These are phyloP conservation scores for Thelonectria blattea DNA, from an alignment of 2,329 filamentous ascomycete species.

Conservation along the genomic window DNA sequence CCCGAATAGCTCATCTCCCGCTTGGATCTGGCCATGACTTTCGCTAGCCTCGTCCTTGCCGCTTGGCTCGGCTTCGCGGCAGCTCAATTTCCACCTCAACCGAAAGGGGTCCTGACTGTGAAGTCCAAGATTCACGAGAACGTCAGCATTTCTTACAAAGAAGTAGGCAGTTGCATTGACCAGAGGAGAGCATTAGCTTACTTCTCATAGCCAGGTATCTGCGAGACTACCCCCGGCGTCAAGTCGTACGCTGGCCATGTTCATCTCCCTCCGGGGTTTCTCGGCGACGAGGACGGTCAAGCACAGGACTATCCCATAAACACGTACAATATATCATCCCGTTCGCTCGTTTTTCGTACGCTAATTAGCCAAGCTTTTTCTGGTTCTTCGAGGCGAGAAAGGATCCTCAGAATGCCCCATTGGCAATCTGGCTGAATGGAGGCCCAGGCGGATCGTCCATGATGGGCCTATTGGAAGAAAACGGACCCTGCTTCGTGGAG, in stretches of 20 bases:
- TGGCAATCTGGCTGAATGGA: conserved; percentile 65
- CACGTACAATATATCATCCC: conserved; percentile 8
- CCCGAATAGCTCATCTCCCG: too few species aligned
- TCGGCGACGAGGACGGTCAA: conserved; percentile 12
- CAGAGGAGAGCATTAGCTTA: neutral
- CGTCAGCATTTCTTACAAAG: conserved; percentile 31
- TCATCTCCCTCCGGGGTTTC: conserved; percentile 37
- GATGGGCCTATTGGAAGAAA: conserved; percentile 35
- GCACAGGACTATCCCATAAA: conserved; percentile 26
- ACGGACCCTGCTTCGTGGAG: conserved; percentile 58
- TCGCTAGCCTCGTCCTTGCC: neutral
- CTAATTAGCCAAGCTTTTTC: conserved; percentile 29
- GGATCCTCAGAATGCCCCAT: conserved; percentile 34
- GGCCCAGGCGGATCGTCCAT: conserved; percentile 56
- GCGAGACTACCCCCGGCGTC: conserved; percentile 43
- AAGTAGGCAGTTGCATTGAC: neutral
- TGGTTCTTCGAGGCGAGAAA: conserved; percentile 40
- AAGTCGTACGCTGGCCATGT: conserved; percentile 61
- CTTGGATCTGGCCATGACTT: neutral
- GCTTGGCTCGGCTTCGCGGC: conserved; percentile 6
- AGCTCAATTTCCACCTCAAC: conserved; percentile 34
- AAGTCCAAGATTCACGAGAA: conserved; percentile 26
- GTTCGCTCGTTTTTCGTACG: neutral
- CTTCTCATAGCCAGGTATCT: conserved; percentile 56
- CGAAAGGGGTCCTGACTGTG: conserved; percentile 22